These are phyloP conservation scores for Echium plantagineum DNA, from an alignment of 257 asterid genomes.

Conservation along the genomic window DNA sequence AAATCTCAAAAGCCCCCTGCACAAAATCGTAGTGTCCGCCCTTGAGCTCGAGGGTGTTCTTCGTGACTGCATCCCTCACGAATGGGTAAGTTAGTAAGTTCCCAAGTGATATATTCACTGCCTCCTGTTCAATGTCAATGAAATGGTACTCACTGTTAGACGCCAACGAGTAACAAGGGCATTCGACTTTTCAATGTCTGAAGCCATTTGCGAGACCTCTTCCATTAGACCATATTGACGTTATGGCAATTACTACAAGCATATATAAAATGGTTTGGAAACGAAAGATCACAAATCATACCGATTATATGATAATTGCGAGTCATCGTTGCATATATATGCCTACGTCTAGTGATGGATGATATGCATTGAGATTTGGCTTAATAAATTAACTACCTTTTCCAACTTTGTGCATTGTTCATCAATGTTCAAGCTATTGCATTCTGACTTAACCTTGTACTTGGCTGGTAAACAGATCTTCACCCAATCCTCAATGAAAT, in stretches of 20 bases:
- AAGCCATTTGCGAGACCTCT: too few species aligned
- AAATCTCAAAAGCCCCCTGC: slow-evolving; percentile 57
- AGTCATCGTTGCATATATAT: background rate
- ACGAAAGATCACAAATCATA: background rate
- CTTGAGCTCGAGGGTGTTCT: slow-evolving; percentile 39
- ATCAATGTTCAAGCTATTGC: slow-evolving; percentile 26
- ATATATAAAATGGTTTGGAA: too few species aligned
- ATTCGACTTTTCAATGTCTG: background rate
- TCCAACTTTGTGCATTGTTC: slow-evolving; percentile 54
- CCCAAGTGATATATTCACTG: slow-evolving; percentile 67
- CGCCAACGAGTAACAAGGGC: background rate
- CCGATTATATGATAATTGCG: background rate
- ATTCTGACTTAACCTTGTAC: slow-evolving; percentile 44
- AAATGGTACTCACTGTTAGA: background rate
- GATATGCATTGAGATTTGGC: background rate
- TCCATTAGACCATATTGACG: too few species aligned
- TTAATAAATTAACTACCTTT: slow-evolving; percentile 38
- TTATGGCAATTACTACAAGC: too few species aligned
- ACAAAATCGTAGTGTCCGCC: slow-evolving; percentile 94
- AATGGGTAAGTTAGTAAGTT: slow-evolving; percentile 68
- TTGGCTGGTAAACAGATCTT: slow-evolving; percentile 58
- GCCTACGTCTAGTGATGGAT: background rate
- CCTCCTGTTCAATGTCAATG: slow-evolving; percentile 42
- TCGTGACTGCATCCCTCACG: slow-evolving; percentile 62
- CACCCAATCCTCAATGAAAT: slow-evolving; percentile 89